Percentiles rank a stretch among this genome's conserved stretches.
Conservation (phyloP, 371 early-diverging fungal species). For the Mortierella sp. region DNA sequence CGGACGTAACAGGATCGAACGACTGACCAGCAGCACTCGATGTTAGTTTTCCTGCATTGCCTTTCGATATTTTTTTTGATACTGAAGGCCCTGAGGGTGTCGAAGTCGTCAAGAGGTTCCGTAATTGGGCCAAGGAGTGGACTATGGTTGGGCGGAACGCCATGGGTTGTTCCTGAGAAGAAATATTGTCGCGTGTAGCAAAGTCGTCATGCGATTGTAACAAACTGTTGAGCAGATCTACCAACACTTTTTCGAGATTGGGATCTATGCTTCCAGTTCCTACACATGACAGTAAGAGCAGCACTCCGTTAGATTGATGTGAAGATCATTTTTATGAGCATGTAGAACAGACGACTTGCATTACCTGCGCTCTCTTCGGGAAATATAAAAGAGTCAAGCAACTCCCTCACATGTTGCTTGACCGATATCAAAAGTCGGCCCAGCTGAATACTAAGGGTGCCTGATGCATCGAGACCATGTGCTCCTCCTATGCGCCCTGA, state of each 20-base stretch:
- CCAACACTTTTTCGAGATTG: slow-evolving; percentile 32
- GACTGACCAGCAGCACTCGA: too few relatives aligned
- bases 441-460: slow-evolving; percentile 17
- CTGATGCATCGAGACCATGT: slow-evolving; percentile 7
- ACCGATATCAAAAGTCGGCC: slow-evolving; percentile 31
- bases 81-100: background rate
- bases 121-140: slow-evolving; percentile 27
- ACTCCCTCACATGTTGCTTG: slow-evolving; percentile 18
- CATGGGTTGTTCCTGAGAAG: slow-evolving; percentile 43
- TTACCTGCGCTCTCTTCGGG: slow-evolving; percentile 7
- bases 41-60: background rate
- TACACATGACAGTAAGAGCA: background rate
- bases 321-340: too few relatives aligned
- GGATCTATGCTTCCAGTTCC: slow-evolving; percentile 10
- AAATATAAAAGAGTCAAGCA: slow-evolving; percentile 24
- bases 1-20: too few relatives aligned
- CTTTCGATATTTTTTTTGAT: background rate
- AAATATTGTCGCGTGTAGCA: slow-evolving; percentile 36
- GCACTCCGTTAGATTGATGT: background rate
- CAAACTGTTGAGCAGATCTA: slow-evolving; percentile 38
- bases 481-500: background rate
- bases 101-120: slow-evolving; percentile 8
- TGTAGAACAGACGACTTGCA: background rate
- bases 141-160: slow-evolving; percentile 26
- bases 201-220: slow-evolving; percentile 34